Evolutionary conservation across 257 asterid genomes (phyloP).

Genomic region (Gentiana dahurica): DNA sequence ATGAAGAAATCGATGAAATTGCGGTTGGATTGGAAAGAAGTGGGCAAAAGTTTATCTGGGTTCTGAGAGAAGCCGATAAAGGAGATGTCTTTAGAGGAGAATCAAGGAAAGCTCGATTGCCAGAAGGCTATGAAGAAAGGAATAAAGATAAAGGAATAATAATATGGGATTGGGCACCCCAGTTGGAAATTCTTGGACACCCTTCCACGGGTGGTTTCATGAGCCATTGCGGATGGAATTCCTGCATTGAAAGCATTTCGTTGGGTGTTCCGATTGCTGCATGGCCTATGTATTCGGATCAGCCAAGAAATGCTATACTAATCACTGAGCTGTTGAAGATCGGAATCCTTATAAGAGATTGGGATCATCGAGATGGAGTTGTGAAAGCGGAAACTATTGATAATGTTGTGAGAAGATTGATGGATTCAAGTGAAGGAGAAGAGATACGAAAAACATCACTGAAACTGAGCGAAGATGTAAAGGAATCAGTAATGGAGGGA

Average conservation of each 20-base stretch:
- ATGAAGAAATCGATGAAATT: constrained; percentile 14
- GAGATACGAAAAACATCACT: constrained; percentile 30
- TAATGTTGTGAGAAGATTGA: constrained; percentile 28
- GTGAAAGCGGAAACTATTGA: constrained; percentile 18
- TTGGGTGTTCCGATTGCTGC: constrained; percentile 3
- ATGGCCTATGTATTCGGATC: constrained; percentile 61
- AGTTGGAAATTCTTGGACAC: constrained; percentile 10
- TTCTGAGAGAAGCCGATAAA: constrained; percentile 19
- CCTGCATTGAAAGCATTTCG: constrained; percentile 13
- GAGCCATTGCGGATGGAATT: constrained; percentile 24
- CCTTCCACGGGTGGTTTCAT: constrained; percentile 20
- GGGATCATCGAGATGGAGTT: constrained; percentile 19
- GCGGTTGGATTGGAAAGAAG: constrained; percentile 18
- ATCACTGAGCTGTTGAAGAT: constrained; percentile 21
- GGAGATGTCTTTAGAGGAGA: constrained; percentile 19
- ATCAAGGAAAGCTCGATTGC: constrained; percentile 7
- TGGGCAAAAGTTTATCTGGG: constrained; percentile 21
- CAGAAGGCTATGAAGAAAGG: constrained; percentile 18
- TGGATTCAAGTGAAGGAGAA: constrained; percentile 40
- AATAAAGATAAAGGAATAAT: constrained; percentile 13
- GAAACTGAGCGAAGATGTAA: constrained; percentile 25
- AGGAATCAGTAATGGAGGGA: constrained; percentile 16
- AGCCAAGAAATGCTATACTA: constrained; percentile 36
- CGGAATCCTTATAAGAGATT: constrained; percentile 20
- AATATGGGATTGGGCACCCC: constrained; percentile 21